Evolutionary conservation across 2,329 filamentous ascomycete species (phyloP), one percentile per base, ranked within the genome.

Genomic region (Amphichorda felina): DNA sequence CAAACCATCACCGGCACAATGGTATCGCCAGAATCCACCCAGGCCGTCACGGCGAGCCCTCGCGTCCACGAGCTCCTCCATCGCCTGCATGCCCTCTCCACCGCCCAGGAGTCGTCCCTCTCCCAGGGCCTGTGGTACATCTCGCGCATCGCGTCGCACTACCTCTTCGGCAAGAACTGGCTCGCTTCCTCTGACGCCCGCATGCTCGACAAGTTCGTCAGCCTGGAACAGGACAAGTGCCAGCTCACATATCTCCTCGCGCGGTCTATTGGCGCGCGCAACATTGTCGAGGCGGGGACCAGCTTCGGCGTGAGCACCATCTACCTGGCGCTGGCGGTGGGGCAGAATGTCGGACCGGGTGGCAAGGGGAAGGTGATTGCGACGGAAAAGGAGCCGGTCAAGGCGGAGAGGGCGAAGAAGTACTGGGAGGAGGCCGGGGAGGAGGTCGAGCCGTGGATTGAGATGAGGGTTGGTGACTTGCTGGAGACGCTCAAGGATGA

Each of bases 241-340:
- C 56, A 64, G 4, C 60, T 75, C 27, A 53, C 72, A 2, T 78
- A 79, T 48, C 64, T 69, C 14, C 57, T 79, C 1, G 47, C 64
- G 3, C 60, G 62, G 3, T 56, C 63, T 9, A 66, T 53, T 8
- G 58, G 63, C 2, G 72, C 73, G 1, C 56, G 55, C 2, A 62
- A 61, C 29, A 54, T 77, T 16, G 64, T 79, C 26, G 74, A 79
- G 46, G 72, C 70, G 0, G 75, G 74, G 1, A 79, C 75, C 1
- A 70, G 64, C 29, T 79, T 73, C 38, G 75, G 75, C 3, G 64
- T 79, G 2, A 73, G 67, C 38, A 78, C 74, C 0, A 73, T 79
- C 30, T 79, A 77, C 40, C 61, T 79, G 2, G 71, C 73, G 0
- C 55, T 78, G 2, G 75, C 72, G 0, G 68, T 71, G 1, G 60